These are phyloP conservation scores for Venturia pyrina DNA, from an alignment of 2,329 filamentous ascomycete genomes.

Conservation along the genomic window DNA sequence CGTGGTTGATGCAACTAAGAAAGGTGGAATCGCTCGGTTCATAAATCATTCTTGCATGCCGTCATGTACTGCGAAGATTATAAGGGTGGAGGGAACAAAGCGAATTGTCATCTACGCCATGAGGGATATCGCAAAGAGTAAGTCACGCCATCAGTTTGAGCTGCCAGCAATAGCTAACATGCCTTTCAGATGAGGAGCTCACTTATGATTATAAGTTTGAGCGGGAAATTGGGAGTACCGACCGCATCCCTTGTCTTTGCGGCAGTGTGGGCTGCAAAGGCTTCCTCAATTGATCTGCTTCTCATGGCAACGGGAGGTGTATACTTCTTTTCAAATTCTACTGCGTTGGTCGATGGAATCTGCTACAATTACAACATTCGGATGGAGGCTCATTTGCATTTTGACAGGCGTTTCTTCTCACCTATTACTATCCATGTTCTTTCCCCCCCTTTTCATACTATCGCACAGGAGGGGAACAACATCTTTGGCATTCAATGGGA, in stretches of 20 bases:
- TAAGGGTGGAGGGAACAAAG: constrained; percentile 96
- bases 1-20: constrained; percentile 96
- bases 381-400: constrained; percentile 4
- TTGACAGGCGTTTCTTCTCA: neutral
- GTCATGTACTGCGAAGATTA: constrained; percentile 98
- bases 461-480: neutral
- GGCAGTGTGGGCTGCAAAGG: constrained; percentile 95
- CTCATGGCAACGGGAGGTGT: neutral
- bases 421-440: neutral
- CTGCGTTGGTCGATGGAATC: neutral
- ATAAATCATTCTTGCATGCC: constrained; percentile 99
- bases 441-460: neutral
- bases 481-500: neutral
- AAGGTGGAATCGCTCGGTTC: constrained; percentile 93
- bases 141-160: constrained; percentile 30
- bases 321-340: neutral
- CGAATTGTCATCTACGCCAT: constrained; percentile 98
- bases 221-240: constrained; percentile 85
- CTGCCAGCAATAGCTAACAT: neutral
- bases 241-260: constrained; percentile 95
- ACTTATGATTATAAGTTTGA: constrained; percentile 99
- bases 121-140: constrained; percentile 89
- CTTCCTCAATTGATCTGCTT: constrained; percentile 71
- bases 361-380: constrained; percentile 1
- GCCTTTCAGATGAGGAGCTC: constrained; percentile 75